Conservation (phyloP, 2,329 filamentous ascomycete species). For the Penicillium sp. region DNA sequence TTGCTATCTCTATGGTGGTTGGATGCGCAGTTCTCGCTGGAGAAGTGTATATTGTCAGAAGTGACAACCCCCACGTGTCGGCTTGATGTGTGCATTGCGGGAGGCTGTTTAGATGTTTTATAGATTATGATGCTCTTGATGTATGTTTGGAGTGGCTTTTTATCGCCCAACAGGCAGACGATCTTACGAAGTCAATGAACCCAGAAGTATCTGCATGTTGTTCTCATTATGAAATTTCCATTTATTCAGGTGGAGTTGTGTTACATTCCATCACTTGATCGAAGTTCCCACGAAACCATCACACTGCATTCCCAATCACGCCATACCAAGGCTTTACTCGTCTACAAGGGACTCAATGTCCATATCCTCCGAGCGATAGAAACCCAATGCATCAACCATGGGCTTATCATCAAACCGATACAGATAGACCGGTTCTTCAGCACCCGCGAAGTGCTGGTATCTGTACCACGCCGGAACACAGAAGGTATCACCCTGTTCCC, state of each 20-base stretch:
- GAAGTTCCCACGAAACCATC: not conserved
- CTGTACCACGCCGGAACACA: conserved; percentile 55
- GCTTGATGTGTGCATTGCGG: not conserved
- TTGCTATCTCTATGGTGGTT: conserved; percentile 66
- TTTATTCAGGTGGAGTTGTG: not conserved
- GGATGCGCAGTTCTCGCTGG: conserved; percentile 62
- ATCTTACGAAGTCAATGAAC: conserved; percentile 9
- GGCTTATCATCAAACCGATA: conserved; percentile 58
- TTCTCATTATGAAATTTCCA: not conserved
- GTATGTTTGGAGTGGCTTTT: not conserved
- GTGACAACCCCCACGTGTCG: conserved; percentile 38
- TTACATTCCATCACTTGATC: not conserved
- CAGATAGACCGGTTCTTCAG: conserved; percentile 46
- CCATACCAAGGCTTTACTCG: not conserved
- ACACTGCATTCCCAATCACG: not conserved
- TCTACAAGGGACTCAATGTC: conserved; percentile 41
- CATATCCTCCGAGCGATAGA: conserved; percentile 46
- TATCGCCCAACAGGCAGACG: not conserved
- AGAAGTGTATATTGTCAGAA: conserved; percentile 60
- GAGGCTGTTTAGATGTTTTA: not conserved
- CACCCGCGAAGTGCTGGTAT: conserved; percentile 50
- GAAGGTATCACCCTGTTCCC: conserved; percentile 57
- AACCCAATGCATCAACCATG: conserved; percentile 54
- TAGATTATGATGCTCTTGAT: not conserved
- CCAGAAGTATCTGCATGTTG: not conserved